Evolutionary conservation across 2,329 filamentous ascomycete genomes (phyloP).

Genomic region (Arthroderma sp.): DNA sequence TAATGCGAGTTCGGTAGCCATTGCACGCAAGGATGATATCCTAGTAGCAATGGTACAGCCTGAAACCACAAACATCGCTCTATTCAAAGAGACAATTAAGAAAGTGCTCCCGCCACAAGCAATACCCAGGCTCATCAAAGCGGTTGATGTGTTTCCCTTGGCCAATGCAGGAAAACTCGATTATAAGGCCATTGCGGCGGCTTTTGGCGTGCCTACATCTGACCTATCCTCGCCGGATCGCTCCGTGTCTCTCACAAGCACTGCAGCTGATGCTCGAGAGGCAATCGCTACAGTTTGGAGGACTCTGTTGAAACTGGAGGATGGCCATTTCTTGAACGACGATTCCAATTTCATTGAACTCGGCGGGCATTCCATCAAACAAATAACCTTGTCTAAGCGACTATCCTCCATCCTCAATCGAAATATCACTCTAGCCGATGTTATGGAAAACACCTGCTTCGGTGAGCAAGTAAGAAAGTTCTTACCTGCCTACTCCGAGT

Average conservation of each 20-base stretch:
- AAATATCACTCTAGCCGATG: too few relatives aligned
- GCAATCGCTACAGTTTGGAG: too few relatives aligned
- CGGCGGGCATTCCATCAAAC: constrained; percentile 4
- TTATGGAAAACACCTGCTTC: too few relatives aligned
- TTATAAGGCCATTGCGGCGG: background rate
- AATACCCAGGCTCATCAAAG: background rate
- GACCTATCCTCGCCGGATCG: too few relatives aligned
- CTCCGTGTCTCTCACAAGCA: too few relatives aligned
- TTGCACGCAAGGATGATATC: background rate
- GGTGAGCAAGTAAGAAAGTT: too few relatives aligned
- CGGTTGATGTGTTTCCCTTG: background rate
- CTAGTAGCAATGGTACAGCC: constrained; percentile 8
- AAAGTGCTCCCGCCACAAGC: constrained; percentile 6
- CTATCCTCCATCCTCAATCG: too few relatives aligned
- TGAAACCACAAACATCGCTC: background rate
- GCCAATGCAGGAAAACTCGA: background rate
- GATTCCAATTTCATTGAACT: background rate
- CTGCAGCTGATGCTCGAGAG: too few relatives aligned
- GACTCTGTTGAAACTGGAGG: too few relatives aligned
- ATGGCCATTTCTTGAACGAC: too few relatives aligned
- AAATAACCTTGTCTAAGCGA: background rate
- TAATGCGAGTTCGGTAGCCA: background rate
- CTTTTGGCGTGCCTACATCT: too few relatives aligned
- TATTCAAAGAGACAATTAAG: background rate
- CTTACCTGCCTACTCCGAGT: too few relatives aligned